Conservation (phyloP, 257 asterid species). For the Solanum ossicruentum region DNA sequence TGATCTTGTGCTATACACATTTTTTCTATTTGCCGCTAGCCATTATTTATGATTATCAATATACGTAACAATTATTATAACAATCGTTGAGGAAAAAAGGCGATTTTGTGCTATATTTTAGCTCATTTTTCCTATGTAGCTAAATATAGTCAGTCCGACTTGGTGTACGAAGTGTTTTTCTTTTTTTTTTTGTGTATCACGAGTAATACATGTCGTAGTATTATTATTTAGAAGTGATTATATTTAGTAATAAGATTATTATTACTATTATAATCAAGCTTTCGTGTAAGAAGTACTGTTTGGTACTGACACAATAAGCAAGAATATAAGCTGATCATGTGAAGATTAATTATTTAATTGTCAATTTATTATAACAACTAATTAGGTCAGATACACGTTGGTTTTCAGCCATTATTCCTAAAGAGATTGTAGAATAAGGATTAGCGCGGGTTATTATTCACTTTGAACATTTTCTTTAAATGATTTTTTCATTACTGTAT, state of each 20-base stretch:
- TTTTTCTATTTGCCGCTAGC: too few relatives aligned
- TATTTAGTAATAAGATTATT: neutral
- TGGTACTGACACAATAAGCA: neutral
- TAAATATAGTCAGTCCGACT: neutral
- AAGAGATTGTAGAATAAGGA: neutral
- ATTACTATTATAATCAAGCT: neutral
- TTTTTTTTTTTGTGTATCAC: neutral
- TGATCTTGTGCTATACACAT: too few relatives aligned
- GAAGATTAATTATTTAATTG: neutral
- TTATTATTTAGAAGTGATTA: neutral
- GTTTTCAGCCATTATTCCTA: neutral
- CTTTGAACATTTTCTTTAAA: neutral
- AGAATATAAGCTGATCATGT: neutral
- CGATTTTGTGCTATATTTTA: neutral
- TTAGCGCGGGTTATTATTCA: neutral
- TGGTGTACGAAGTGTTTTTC: neutral
- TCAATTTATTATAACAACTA: neutral
- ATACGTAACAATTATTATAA: too few relatives aligned
- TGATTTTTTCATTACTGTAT: neutral
- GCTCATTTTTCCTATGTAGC: neutral
- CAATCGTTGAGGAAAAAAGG: neutral
- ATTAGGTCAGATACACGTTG: neutral
- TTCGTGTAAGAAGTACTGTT: neutral
- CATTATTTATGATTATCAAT: too few relatives aligned
- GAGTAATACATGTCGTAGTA: neutral